Conservation (phyloP, 78 protist species). For the Dictyostelium intermedium region DNA sequence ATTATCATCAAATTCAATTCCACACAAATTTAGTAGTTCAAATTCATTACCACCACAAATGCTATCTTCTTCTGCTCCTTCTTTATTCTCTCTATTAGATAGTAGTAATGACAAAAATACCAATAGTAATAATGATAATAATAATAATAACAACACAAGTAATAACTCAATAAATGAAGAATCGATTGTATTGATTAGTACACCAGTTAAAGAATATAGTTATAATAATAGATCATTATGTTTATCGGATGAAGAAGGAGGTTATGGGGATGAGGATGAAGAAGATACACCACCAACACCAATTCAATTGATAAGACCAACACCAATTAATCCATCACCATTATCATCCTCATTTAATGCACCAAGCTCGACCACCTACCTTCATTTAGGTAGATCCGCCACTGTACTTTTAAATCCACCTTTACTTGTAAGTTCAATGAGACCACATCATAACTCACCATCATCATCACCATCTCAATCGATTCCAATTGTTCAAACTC, state of each 20-base stretch:
- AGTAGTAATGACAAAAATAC: background rate
- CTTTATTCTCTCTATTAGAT: background rate
- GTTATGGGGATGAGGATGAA: background rate
- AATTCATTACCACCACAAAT: background rate
- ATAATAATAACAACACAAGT: background rate
- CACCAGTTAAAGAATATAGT: background rate
- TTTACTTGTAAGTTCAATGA: background rate
- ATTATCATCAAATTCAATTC: background rate
- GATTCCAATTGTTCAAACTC: background rate
- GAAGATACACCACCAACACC: conserved; percentile 2
- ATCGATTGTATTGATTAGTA: background rate
- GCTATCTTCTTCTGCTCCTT: background rate
- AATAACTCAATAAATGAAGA: background rate
- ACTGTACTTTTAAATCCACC: background rate
- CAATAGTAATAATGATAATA: background rate
- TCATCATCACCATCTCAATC: background rate
- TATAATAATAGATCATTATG: background rate
- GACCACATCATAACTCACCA: background rate
- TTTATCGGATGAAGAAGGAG: background rate
- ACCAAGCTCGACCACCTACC: background rate
- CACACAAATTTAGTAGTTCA: background rate
- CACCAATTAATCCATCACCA: background rate
- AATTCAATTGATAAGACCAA: background rate
- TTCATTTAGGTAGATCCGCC: background rate
- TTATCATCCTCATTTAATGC: background rate